Base-by-base conservation (phyloP, 345 rosid species). In the Euphorbia peplus region DNA sequence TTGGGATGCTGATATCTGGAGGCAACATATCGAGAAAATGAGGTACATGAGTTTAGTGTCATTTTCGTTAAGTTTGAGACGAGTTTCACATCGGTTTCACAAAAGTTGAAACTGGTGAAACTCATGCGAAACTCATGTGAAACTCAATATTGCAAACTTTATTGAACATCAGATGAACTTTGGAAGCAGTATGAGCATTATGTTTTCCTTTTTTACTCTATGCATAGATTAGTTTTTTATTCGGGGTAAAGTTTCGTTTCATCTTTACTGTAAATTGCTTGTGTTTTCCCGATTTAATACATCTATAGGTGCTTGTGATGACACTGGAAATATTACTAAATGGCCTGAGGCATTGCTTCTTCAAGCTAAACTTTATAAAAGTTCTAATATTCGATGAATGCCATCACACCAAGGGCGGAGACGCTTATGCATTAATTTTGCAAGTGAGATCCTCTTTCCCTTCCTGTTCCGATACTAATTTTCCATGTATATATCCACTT, bases 301-400 rank as follows among this genome's bases (percentile, higher is more conserved):
- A 51, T 71, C 51, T 63, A 22, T 74, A 93, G 98, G 95, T 93
- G 62, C 85, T 91, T 77, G 96, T 95, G 75, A 91, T 95, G 99
- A 95, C 99, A 12, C 99, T 91, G 18, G 87, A 80, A 25, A 88
- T 95, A 77, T 81, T 95, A 75, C 93, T 95, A 5, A 13, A 51
- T 70, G 83, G 90, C 63, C 80, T 95, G 82, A 87, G 93, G 76
- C 96, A 77, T 63, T 66, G 85, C 78, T 83, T 83, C 74, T 78
- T 95, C 69, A 80, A 64, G 4, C 70, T 90, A 46, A 76, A 80
- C 66, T 68, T 75, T 80, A 88, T 95, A 67, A 90, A 87, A 85
- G 80, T 95, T 81, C 75, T 95, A 66, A 79, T 95, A 66, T 12
- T 95, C 60, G 99, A 95, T 83, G 99, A 95, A 75, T 95, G 99